These are phyloP conservation scores for Dioscorea zingiberensis DNA, from an alignment of 106 monocot genomes.

Conservation along the genomic window DNA sequence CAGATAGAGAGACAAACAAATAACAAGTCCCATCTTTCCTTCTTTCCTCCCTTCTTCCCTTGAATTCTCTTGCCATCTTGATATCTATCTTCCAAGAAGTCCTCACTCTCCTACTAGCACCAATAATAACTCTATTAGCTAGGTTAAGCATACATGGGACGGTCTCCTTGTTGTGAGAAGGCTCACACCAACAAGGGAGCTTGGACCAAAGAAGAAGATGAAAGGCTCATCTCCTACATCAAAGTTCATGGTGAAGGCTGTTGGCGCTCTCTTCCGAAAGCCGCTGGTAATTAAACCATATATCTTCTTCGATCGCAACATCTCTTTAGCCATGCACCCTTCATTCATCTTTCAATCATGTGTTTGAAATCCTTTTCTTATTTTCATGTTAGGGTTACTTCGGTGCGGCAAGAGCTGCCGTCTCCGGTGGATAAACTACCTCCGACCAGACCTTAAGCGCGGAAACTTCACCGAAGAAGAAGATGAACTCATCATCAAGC, in stretches of 20 bases:
- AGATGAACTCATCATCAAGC: slow-evolving; percentile 66
- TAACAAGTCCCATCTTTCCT: too few species aligned
- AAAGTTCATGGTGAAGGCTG: slow-evolving; percentile 69
- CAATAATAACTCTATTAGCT: too few species aligned
- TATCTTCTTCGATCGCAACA: not conserved
- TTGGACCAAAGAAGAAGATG: slow-evolving; percentile 85
- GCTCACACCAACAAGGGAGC: slow-evolving; percentile 87
- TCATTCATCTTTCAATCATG: too few species aligned
- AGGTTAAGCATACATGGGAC: slow-evolving; percentile 29
- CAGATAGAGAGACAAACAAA: too few species aligned
- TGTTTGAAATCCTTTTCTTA: too few species aligned
- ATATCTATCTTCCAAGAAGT: slow-evolving; percentile 3
- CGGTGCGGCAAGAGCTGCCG: slow-evolving; percentile 39
- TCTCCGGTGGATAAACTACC: slow-evolving; percentile 36
- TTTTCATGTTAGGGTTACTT: slow-evolving; percentile 10
- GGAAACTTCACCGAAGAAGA: slow-evolving; percentile 38
- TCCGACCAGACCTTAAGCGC: slow-evolving; percentile 30
- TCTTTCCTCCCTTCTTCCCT: not conserved
- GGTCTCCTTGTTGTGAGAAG: slow-evolving; percentile 84
- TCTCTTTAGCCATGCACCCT: too few species aligned
- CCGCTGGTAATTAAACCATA: slow-evolving; percentile 39
- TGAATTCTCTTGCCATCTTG: slow-evolving; percentile 4
- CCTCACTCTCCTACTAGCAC: not conserved
- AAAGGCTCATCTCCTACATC: slow-evolving; percentile 59
- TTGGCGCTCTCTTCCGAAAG: slow-evolving; percentile 84